phyloP scores from a whole-genome alignment of 148 eudicot genomes.

The Silene conica region DNA sequence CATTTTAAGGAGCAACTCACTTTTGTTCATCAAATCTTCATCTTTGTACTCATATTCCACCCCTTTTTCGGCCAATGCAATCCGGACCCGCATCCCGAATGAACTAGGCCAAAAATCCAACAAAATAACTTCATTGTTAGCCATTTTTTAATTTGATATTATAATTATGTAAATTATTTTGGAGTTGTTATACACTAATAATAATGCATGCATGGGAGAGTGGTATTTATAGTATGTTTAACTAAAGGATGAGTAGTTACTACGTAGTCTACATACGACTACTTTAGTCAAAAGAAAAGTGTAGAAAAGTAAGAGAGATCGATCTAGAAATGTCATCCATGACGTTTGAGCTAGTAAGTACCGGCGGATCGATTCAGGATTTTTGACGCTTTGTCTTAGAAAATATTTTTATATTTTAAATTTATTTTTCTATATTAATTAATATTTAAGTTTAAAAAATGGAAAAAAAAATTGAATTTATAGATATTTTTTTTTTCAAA shows the following conservation, averaged over 20 bases:
- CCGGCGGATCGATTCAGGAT: too few relatives aligned
- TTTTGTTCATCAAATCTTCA: constrained; percentile 33
- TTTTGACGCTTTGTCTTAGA: too few relatives aligned
- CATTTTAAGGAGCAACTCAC: constrained; percentile 34
- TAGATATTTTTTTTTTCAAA: too few relatives aligned
- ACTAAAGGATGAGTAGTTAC: too few relatives aligned
- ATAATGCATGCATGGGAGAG: too few relatives aligned
- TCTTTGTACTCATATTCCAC: constrained; percentile 35
- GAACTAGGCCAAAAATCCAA: constrained; percentile 37
- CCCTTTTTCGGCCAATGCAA: constrained; percentile 34
- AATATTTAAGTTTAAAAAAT: too few relatives aligned
- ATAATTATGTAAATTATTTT: background rate
- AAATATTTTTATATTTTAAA: too few relatives aligned
- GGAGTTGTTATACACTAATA: background rate
- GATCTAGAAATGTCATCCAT: background rate
- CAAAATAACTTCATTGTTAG: constrained; percentile 26
- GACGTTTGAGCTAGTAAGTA: too few relatives aligned
- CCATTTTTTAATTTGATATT: background rate
- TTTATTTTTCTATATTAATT: too few relatives aligned
- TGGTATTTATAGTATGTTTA: background rate
- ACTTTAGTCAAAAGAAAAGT: background rate
- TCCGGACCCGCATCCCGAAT: constrained; percentile 31
- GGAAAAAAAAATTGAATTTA: too few relatives aligned
- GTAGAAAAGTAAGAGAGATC: background rate
- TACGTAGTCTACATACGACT: background rate